Evolutionary conservation across 1,139 yeast genomes (phyloP).

Genomic region (Blastobotrys petasosporus): DNA sequence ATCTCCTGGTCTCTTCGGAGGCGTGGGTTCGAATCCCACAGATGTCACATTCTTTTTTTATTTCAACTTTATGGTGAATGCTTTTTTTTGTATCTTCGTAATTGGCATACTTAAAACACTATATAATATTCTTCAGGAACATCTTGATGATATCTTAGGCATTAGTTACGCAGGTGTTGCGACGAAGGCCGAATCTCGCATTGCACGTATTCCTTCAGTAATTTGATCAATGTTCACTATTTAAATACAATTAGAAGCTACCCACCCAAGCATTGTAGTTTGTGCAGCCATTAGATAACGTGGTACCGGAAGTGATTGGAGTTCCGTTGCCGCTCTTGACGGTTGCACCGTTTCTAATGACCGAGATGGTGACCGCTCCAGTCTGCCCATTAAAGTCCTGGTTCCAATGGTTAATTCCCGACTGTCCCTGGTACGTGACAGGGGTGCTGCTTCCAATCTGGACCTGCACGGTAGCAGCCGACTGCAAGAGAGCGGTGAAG

Average conservation of each 20-base stretch:
- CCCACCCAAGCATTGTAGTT: neutral
- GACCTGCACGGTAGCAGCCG: neutral
- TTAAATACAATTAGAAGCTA: neutral
- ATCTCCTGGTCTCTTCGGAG: conserved; percentile 7
- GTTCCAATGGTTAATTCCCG: neutral
- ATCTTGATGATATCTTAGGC: too few species aligned
- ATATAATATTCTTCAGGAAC: too few species aligned
- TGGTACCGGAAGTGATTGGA: neutral
- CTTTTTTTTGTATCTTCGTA: neutral
- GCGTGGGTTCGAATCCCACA: conserved; percentile 13
- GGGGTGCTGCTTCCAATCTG: neutral
- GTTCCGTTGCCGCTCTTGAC: neutral
- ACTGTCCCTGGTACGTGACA: neutral
- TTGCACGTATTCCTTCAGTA: too few species aligned
- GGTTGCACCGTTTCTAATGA: neutral
- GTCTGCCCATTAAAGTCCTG: neutral
- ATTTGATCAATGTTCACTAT: too few species aligned
- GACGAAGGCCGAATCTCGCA: too few species aligned
- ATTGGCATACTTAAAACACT: too few species aligned
- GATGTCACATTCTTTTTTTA: conserved; percentile 6
- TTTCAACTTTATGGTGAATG: too few species aligned
- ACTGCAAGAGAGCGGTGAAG: neutral
- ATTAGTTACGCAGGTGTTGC: too few species aligned
- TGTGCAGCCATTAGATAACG: neutral
- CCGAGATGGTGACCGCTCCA: neutral